A percentile compares a stretch with the other conserved stretches of the same genome.
Evolutionary conservation across 2,329 filamentous ascomycete genomes (phyloP).

Genomic region (Penicillium sumatraense): DNA sequence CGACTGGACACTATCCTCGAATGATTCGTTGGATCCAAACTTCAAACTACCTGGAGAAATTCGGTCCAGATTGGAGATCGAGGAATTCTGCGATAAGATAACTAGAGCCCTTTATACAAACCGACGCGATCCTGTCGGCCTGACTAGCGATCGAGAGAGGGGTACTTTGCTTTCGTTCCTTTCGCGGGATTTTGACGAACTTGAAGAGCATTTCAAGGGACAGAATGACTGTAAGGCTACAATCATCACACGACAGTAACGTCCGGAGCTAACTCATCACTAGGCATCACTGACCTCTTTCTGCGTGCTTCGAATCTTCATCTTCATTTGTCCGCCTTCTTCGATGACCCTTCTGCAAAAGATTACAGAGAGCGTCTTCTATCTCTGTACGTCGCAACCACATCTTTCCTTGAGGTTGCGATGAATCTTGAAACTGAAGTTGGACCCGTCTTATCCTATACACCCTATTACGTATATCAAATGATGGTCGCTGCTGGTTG

Average conservation of each 20-base stretch:
- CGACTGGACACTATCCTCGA: constrained; percentile 60
- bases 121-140: constrained; percentile 57
- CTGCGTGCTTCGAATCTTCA: constrained; percentile 53
- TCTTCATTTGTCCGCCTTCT: constrained; percentile 55
- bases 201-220: constrained; percentile 55
- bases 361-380: constrained; percentile 53
- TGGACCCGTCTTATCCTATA: constrained; percentile 57
- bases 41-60: constrained; percentile 59
- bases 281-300: constrained; percentile 53
- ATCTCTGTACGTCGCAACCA: constrained; percentile 51
- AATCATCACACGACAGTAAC: not conserved
- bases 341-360: constrained; percentile 52
- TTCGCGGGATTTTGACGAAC: constrained; percentile 52
- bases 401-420: constrained; percentile 52
- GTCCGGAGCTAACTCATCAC: constrained; percentile 7
- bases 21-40: constrained; percentile 48
- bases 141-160: constrained; percentile 51
- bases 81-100: constrained; percentile 63
- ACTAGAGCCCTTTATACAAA: constrained; percentile 63
- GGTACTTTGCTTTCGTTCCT: constrained; percentile 51
- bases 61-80: constrained; percentile 58
- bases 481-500: constrained; percentile 70
- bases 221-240: constrained; percentile 45
- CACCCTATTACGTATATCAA: constrained; percentile 67
- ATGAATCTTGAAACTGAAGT: constrained; percentile 50